Conservation (phyloP, 1,284 basidiomycete genomes). For the Cystobasidium sp. region DNA sequence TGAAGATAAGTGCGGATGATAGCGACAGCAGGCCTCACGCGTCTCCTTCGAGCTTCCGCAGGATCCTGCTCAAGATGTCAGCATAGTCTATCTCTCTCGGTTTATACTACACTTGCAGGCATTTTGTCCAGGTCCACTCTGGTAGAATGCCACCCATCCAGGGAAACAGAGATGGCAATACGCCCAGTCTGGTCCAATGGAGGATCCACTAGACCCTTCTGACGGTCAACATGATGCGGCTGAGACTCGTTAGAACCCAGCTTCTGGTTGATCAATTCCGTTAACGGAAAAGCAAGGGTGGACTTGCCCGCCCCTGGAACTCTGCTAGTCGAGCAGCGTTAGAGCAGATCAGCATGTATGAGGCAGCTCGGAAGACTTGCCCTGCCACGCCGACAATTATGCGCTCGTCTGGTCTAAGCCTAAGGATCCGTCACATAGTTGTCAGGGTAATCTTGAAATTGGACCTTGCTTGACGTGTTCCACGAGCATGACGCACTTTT, state of each 20-base stretch:
- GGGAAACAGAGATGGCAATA: constrained; percentile 67
- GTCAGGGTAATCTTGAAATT: constrained; percentile 32
- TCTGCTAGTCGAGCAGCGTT: constrained; percentile 53
- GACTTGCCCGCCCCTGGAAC: constrained; percentile 85
- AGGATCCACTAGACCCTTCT: constrained; percentile 14
- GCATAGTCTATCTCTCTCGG: neutral
- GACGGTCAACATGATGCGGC: constrained; percentile 31
- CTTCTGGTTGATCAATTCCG: constrained; percentile 61
- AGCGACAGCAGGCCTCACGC: constrained; percentile 66
- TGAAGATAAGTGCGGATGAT: too few relatives aligned
- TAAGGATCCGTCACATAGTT: constrained; percentile 56
- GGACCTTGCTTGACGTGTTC: constrained; percentile 42
- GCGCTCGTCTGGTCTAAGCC: constrained; percentile 62
- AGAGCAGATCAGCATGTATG: neutral
- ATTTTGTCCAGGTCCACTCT: constrained; percentile 65
- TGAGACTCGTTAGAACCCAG: constrained; percentile 46
- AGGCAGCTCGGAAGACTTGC: constrained; percentile 42
- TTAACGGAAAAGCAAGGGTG: constrained; percentile 67
- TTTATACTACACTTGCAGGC: constrained; percentile 62
- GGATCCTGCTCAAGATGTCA: constrained; percentile 62
- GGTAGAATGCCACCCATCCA: constrained; percentile 80
- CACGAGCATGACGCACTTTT: constrained; percentile 52
- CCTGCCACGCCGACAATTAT: constrained; percentile 66
- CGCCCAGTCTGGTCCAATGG: constrained; percentile 29
- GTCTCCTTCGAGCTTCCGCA: constrained; percentile 69